A percentile compares a stretch with the other conserved stretches of the same genome.
Evolutionary conservation across 345 rosid genomes (phyloP).

Genomic region (Hevea brasiliensis): DNA sequence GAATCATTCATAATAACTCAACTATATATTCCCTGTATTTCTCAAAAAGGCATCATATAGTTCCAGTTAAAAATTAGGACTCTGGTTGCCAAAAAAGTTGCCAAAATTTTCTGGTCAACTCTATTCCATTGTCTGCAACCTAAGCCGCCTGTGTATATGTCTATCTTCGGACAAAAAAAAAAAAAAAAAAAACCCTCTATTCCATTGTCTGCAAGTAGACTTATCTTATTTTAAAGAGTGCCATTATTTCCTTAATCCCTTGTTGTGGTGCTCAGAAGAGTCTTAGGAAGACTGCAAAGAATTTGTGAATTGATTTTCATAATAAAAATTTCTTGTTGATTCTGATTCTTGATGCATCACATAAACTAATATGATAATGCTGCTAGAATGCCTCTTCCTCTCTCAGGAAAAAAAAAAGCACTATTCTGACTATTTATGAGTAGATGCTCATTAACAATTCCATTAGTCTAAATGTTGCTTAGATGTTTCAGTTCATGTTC

Average conservation of each 20-base stretch:
- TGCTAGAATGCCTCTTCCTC: not conserved
- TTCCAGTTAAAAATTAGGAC: not conserved
- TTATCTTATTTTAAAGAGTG: not conserved
- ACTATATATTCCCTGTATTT: not conserved
- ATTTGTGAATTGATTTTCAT: not conserved
- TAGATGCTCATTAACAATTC: not conserved
- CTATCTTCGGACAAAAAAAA: too few relatives aligned
- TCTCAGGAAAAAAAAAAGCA: not conserved
- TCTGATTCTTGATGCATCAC: slow-evolving; percentile 5
- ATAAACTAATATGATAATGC: not conserved
- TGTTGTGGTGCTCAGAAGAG: not conserved
- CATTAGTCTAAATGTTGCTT: not conserved
- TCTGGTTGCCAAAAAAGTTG: not conserved
- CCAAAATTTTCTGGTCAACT: not conserved
- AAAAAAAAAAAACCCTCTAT: too few relatives aligned
- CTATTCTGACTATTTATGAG: not conserved
- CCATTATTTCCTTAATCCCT: not conserved
- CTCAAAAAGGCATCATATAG: not conserved
- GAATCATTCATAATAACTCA: not conserved
- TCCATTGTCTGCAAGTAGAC: not conserved
- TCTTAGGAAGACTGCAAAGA: not conserved
- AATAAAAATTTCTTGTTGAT: not conserved
- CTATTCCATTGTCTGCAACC: too few relatives aligned
- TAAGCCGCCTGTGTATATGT: too few relatives aligned
- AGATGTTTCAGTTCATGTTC: not conserved